Base-by-base conservation (phyloP, 2,329 filamentous ascomycete species). In the Fusarium brevicatenulatum region DNA sequence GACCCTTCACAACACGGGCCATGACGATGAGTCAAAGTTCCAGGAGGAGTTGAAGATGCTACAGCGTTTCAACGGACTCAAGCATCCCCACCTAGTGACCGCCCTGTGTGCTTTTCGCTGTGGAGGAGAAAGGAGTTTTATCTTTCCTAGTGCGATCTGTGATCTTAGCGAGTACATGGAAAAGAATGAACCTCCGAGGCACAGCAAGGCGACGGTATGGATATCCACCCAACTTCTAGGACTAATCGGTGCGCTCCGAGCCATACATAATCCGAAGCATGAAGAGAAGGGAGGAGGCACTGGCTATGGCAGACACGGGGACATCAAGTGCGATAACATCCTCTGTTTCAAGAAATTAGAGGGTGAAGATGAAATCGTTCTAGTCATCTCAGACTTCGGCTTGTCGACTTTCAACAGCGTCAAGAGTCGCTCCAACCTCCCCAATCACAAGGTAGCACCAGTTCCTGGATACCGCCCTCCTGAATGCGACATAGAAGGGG, bases 401-500 rank as follows among this genome's bases (percentile, higher is more conserved):
- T 46, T 46, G 6, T 25, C 43, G 0, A 19, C 43, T 6, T 6
- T 46, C 4, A 46, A 46, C 18, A 6, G 43, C 23, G 2, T 25
- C 4, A 4, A 25, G 16, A 25, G 23, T 44, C 16, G 43, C 43
- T 44, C 43, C 11, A 44, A 44, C 16, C 12, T 44, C 23, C 43
- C 23, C 0, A 25, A 25, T 25, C 43, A 25, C 2, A 9, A 19
- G 16, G 2, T 44, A 4, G 11, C 4, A 1, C 23, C 43, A 44
- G 16, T 44, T 44, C 43, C 43, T 7, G 23, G 23, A 9, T 44
- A 25, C 23, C 2, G 43, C 43, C 43, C 43, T 25, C 43, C 43
- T 4, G 43, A 44, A 44, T 44, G 16, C 43, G 3, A 44, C 2
- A 44, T 44, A 0, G 7, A 44, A 19, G 16, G 43, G 23, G 43